These are phyloP conservation scores for Guyanaporus albipodus DNA, from an alignment of 768 basidiomycete genomes.

Conservation along the genomic window DNA sequence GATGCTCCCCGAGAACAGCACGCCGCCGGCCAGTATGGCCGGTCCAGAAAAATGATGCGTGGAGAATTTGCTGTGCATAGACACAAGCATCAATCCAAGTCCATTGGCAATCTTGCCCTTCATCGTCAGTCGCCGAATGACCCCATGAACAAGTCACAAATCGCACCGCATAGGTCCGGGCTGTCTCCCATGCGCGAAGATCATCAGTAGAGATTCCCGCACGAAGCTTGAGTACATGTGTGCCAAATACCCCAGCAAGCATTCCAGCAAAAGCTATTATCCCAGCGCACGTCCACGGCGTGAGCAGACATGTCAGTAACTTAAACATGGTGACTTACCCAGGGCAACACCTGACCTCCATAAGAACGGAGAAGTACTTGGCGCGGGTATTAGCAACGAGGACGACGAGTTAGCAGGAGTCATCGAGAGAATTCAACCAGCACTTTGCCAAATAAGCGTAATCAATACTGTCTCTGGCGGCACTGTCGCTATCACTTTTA, in stretches of 20 bases:
- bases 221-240: constrained; percentile 53
- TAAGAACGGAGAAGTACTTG: constrained; percentile 24
- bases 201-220: constrained; percentile 47
- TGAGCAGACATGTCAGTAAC: neutral
- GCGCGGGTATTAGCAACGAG: constrained; percentile 24
- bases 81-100: constrained; percentile 57
- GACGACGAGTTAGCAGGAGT: constrained; percentile 23
- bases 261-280: constrained; percentile 47
- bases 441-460: constrained; percentile 12
- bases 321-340: constrained; percentile 26
- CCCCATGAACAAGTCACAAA: constrained; percentile 30
- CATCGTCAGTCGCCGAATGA: constrained; percentile 8
- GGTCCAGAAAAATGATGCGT: constrained; percentile 62
- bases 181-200: constrained; percentile 59
- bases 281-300: neutral
- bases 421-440: constrained; percentile 14
- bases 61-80: constrained; percentile 59
- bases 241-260: constrained; percentile 62
- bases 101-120: constrained; percentile 60
- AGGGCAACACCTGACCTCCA: constrained; percentile 44
- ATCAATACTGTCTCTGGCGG: too few relatives aligned
- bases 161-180: constrained; percentile 61
- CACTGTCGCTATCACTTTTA: too few relatives aligned
- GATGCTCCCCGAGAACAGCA: constrained; percentile 64
- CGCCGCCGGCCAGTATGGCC: constrained; percentile 54